Evolutionary conservation across 2,329 filamentous ascomycete species (phyloP), one percentile per base, ranked within the genome.

Genomic region (Colletotrichum abscissum): DNA sequence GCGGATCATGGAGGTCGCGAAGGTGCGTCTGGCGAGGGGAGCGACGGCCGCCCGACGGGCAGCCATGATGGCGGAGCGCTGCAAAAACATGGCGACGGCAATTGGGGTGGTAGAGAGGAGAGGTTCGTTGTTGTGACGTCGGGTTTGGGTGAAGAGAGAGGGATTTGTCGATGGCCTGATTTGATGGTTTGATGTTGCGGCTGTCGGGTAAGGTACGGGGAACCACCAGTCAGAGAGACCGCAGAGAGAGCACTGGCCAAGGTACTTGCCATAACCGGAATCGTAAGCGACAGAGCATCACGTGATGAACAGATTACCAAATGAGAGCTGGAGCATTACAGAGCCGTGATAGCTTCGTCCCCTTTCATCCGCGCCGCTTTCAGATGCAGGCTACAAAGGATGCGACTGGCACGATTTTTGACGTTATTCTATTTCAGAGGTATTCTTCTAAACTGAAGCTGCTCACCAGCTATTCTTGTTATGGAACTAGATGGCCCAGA

Each of bases 21-120:
- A 91, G 83, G 84, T 87, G 82, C 91, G 90, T 79, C 87, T 86
- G 80, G 88, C 83, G 76, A 84, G 83, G 77, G 90, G 88, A 69
- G 84, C 79, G 75, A 86, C 85, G 80, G 87, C 86, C 74, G 87
- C 90, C 75, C 91, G 89, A 82, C 91, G 90, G 80, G 89, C 90
- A 81, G 86, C 89, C 78, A 88, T 84, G 77, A 90, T 80, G 82
- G 87, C 90, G 80, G 90, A 87, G 82, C 91, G 91, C 87, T 91
- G 89, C 82, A 92, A 82, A 79, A 92, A 90, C 91, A 92, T 92
- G 80, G 79, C 82, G 82, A 80, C 76, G 76, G 76, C 76, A 75
- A 79, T 78, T 78, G 77, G 76, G 57, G 72, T 60, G 69, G 52
- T 56, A 65, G 72, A 57, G 54, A 49, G 72, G 70, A 73, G 70